Evolutionary conservation across 495 filamentous ascomycete species (phyloP).

Genomic region (Aeminium ludgeri): DNA sequence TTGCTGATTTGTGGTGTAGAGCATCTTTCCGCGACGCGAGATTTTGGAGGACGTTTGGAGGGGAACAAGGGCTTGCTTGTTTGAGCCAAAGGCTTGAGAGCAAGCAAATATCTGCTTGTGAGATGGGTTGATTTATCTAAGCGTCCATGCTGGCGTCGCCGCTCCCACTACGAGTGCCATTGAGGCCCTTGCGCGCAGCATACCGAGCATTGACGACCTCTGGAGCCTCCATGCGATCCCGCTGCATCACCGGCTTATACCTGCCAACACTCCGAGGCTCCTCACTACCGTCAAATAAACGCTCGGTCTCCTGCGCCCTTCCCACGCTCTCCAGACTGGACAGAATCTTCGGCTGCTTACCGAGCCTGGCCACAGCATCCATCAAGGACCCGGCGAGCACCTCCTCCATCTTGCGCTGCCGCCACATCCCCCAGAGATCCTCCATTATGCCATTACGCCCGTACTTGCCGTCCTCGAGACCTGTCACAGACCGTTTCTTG

Average conservation of each 20-base stretch:
- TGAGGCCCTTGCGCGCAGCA: constrained; percentile 48
- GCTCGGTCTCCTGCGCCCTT: constrained; percentile 29
- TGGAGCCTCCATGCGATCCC: constrained; percentile 41
- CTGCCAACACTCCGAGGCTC: constrained; percentile 38
- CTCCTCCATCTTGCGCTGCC: constrained; percentile 75
- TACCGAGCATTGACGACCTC: constrained; percentile 65
- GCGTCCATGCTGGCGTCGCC: constrained; percentile 9
- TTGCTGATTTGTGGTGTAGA: constrained; percentile 21
- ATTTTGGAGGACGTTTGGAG: constrained; percentile 79
- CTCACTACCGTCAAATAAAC: constrained; percentile 58
- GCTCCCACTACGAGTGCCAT: constrained; percentile 6
- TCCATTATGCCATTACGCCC: constrained; percentile 53
- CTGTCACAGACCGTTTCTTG: constrained; percentile 10
- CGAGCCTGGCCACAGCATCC: constrained; percentile 39
- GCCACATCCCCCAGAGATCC: constrained; percentile 65
- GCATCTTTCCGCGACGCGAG: constrained; percentile 48
- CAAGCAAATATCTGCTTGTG: neutral
- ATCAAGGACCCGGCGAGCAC: constrained; percentile 54
- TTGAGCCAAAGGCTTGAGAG: constrained; percentile 37
- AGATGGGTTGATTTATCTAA: constrained; percentile 1
- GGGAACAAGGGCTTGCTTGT: constrained; percentile 57
- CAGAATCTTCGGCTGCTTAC: neutral
- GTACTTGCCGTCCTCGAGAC: constrained; percentile 35
- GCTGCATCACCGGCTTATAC: constrained; percentile 58
- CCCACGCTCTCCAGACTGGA: constrained; percentile 4